Base-by-base conservation (phyloP, 2,329 filamentous ascomycete species). In the Cercospora janseana region DNA sequence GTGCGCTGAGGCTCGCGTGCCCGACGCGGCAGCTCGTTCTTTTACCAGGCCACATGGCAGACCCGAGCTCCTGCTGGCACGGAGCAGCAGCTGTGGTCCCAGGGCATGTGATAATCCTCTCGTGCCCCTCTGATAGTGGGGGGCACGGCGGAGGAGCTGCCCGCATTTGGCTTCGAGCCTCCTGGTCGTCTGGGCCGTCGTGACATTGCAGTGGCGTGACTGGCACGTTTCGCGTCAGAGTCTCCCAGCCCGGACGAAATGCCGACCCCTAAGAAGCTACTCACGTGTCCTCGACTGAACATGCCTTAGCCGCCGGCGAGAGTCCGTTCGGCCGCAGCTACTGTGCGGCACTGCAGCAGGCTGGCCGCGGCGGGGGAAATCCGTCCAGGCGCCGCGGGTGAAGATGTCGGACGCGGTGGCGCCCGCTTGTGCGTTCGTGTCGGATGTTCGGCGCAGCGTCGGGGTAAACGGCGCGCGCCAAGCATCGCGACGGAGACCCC, bases 41-140 rank as follows among this genome's bases (percentile, higher is more conserved):
- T 48, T 52, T 48, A 48, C 23, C 12, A 29, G 35, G 26, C 27
- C 44, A 52, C 45, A 52, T 43, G 21, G 18, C 42, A 42, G 42
- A 6, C 29, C 49, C 26, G 48, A 21, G 34, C 15, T 21, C 18
- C 18, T 21, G 18, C 34, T 12, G 24, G 34, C 18, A 38, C n/a
- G 34, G 18, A 38, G 31, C 31, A 34, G 3, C 27, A 51, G 46
- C 50, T 38, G 54, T 53, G 47, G 50, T 45, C 34, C 46, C 37
- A 34, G 48, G 44, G 44, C 55, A 58, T 53, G 49, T 55, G 53
- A 54, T 27, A 58, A 49, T 28, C 46, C 24, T 40, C 31, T 41
- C 42, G 51, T 10, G 42, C 43, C 18, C 32, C 23, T 38, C 49
- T 35, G 38, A 23, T 21, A 18, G 26, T 34, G 46, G 46, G 46